phyloP scores from a whole-genome alignment of 495 filamentous ascomycete species.

The Entonaema liquescens region DNA sequence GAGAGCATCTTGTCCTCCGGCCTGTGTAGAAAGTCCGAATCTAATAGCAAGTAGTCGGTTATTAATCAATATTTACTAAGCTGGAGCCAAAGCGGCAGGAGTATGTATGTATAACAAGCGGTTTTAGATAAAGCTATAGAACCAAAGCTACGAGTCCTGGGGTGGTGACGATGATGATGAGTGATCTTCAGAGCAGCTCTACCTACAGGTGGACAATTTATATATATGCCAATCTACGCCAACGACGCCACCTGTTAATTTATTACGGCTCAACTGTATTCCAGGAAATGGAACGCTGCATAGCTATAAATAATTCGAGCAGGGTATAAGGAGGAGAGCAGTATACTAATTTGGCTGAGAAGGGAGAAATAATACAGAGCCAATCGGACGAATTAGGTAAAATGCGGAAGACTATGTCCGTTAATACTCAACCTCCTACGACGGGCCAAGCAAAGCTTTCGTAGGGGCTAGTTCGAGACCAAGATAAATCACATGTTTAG shows the following conservation, averaged over 20 bases:
- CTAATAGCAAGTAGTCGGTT: neutral
- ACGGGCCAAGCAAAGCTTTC: neutral
- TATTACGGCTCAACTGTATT: slow-evolving; percentile 18
- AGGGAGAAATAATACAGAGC: slow-evolving; percentile 17
- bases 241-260: slow-evolving; percentile 20
- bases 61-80: neutral
- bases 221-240: neutral
- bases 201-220: slow-evolving; percentile 7
- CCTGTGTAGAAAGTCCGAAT: neutral
- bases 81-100: neutral
- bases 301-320: slow-evolving; percentile 3
- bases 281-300: slow-evolving; percentile 16
- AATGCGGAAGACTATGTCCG: slow-evolving; percentile 37
- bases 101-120: neutral
- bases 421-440: slow-evolving; percentile 6
- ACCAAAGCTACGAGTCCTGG: neutral
- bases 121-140: neutral
- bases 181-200: slow-evolving; percentile 22
- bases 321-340: neutral
- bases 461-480: neutral
- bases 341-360: slow-evolving; percentile 20
- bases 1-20: slow-evolving; percentile 28
- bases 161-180: neutral
- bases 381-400: slow-evolving; percentile 32
- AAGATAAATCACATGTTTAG: slow-evolving; percentile 1